Evolutionary conservation across 2,329 filamentous ascomycete species (phyloP).

Genomic region (Didymella keratinophila): DNA sequence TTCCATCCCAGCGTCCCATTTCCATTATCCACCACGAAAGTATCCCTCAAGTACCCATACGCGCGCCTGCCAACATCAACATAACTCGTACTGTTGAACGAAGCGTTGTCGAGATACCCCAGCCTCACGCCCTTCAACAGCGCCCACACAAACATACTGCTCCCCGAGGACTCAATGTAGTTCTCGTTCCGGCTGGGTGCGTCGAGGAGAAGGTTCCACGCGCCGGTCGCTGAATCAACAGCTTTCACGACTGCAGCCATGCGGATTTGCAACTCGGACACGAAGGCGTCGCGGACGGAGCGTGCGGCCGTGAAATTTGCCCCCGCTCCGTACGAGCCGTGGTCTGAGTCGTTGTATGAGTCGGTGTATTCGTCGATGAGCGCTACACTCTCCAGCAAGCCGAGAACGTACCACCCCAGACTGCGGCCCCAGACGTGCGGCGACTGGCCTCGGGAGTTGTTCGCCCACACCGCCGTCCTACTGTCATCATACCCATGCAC

Average conservation of each 20-base stretch:
- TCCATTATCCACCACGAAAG: conserved; percentile 29
- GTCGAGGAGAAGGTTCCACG: conserved; percentile 67
- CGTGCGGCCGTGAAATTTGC: neutral
- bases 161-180: conserved; percentile 67
- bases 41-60: conserved; percentile 42
- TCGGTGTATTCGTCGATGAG: neutral
- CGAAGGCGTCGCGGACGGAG: neutral
- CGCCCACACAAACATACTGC: conserved; percentile 65
- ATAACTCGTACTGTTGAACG: neutral
- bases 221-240: conserved; percentile 47
- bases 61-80: conserved; percentile 46
- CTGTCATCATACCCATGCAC: conserved; percentile 64
- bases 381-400: conserved; percentile 59
- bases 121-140: conserved; percentile 57
- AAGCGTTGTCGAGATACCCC: conserved; percentile 36
- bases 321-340: too few species aligned
- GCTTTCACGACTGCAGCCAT: conserved; percentile 23
- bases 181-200: conserved; percentile 60
- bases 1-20: conserved; percentile 42
- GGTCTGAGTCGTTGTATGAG: too few species aligned
- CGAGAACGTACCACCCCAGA: conserved; percentile 64
- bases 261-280: neutral
- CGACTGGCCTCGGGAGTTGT: conserved; percentile 59
- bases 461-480: conserved; percentile 61
- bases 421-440: conserved; percentile 64